Evolutionary conservation across 2,329 filamentous ascomycete species (phyloP), one percentile per base, ranked within the genome.

Genomic region (Ascochyta viciae-villosae): DNA sequence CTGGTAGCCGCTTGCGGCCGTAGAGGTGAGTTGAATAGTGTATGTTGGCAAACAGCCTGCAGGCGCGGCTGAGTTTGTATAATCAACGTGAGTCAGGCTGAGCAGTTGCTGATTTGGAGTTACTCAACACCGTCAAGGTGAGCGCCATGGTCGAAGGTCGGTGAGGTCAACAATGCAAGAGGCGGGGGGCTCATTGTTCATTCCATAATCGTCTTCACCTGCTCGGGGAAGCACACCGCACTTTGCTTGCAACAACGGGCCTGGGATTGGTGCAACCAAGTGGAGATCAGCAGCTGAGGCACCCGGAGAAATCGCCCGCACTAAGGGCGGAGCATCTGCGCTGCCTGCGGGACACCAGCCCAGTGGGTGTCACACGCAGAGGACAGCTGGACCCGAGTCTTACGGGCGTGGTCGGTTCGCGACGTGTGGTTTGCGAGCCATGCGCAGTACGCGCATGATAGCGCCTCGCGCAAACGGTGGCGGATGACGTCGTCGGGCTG

Each of bases 131-230:
- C 6, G 43, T 50, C 13, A 33, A 41, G 31, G 33, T 43, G 42
- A 51, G 38, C 26, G 47, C 43, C 45, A 49, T 52, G 60, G 40
- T 60, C 2, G 26, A 35, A 57, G 19, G 42, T 38, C 44, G 50
- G 44, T 53, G 44, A 50, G 35, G 41, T 53, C 24, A 54, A 52
- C 39, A 58, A 60, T 40, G 37, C 15, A 26, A 43, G 50, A 52
- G 51, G 59, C 51, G 57, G 54, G 50, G 19, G 44, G 27, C 44
- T 54, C 34, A 43, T 55, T 55, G 31, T 59, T 53, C 43, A 56
- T 56, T 56, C 47, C 51, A 50, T 45, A 51, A 44, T 55, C 56
- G 35, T 35, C 31, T 42, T 56, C 48, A 49, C 44, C 53, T 58
- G 42, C 31, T 31, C 29, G 10, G 29, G 38, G 40, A 38, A 39